phyloP scores from a whole-genome alignment of 2,329 filamentous ascomycete species.

The Calonectria hongkongensis region DNA sequence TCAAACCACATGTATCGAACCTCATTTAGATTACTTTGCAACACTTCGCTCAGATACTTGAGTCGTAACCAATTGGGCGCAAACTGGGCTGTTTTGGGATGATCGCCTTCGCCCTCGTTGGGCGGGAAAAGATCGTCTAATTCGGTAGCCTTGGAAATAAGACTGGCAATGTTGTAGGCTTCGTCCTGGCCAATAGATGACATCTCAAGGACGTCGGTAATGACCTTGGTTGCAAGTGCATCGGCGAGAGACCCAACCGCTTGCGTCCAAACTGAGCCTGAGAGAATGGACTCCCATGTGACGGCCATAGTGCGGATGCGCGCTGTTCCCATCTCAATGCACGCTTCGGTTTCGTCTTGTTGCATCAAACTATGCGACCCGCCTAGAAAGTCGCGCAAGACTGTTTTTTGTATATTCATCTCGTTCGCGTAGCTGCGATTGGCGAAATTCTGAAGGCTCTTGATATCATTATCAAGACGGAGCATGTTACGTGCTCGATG shows the following conservation, averaged over 20 bases:
- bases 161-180: slow-evolving; percentile 75
- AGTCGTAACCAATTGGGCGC: slow-evolving; percentile 78
- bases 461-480: slow-evolving; percentile 76
- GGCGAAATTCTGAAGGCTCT: slow-evolving; percentile 76
- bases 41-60: slow-evolving; percentile 78
- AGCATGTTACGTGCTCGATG: slow-evolving; percentile 72
- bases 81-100: slow-evolving; percentile 76
- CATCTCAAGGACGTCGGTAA: slow-evolving; percentile 78
- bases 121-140: slow-evolving; percentile 77
- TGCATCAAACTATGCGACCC: slow-evolving; percentile 77
- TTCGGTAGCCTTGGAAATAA: slow-evolving; percentile 74
- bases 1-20: slow-evolving; percentile 79
- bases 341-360: slow-evolving; percentile 72
- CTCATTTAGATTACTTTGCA: slow-evolving; percentile 80
- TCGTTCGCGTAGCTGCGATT: slow-evolving; percentile 77
- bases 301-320: slow-evolving; percentile 73
- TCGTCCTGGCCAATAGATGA: slow-evolving; percentile 78
- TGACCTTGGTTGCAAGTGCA: slow-evolving; percentile 75
- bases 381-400: slow-evolving; percentile 77
- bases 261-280: slow-evolving; percentile 78
- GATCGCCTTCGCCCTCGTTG: slow-evolving; percentile 63
- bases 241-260: slow-evolving; percentile 77
- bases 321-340: slow-evolving; percentile 71
- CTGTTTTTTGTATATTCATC: slow-evolving; percentile 75
- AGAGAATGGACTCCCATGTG: slow-evolving; percentile 75